These are phyloP conservation scores for Diaporthe sp. DNA, from an alignment of 2,329 filamentous ascomycete genomes.

Conservation along the genomic window DNA sequence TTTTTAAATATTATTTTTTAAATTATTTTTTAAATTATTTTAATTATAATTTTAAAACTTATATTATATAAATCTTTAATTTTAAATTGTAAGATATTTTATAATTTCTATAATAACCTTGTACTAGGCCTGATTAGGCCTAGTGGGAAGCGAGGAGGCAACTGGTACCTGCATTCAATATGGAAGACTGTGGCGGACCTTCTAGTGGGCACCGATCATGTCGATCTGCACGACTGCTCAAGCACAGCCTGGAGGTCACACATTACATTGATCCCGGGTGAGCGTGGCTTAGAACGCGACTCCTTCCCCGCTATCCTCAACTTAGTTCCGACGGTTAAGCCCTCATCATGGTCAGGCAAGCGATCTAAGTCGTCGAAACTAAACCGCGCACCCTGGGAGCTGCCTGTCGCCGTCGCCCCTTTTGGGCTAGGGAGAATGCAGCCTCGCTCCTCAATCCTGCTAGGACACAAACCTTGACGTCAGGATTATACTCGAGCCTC, in stretches of 20 bases:
- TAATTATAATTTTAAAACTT: background rate
- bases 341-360: background rate
- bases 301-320: constrained; percentile 26
- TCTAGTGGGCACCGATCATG: constrained; percentile 24
- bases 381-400: constrained; percentile 1
- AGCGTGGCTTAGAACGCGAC: constrained; percentile 17
- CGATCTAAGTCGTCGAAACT: constrained; percentile 26
- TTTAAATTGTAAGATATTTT: background rate
- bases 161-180: constrained; percentile 2
- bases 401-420: constrained; percentile 25
- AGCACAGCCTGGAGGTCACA: background rate
- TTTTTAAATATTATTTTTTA: background rate
- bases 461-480: constrained; percentile 21
- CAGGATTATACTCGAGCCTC: constrained; percentile 4
- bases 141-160: too few relatives aligned
- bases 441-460: constrained; percentile 24
- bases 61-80: background rate
- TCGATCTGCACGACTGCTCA: background rate
- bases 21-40: background rate
- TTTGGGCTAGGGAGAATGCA: constrained; percentile 32
- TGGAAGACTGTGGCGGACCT: constrained; percentile 1
- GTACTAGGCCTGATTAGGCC: background rate
- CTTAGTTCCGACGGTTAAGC: constrained; percentile 18
- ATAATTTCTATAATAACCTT: background rate
- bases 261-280: constrained; percentile 5